Base-by-base conservation (phyloP, 2,329 filamentous ascomycete genomes). In the Aspergillus amoenus region DNA sequence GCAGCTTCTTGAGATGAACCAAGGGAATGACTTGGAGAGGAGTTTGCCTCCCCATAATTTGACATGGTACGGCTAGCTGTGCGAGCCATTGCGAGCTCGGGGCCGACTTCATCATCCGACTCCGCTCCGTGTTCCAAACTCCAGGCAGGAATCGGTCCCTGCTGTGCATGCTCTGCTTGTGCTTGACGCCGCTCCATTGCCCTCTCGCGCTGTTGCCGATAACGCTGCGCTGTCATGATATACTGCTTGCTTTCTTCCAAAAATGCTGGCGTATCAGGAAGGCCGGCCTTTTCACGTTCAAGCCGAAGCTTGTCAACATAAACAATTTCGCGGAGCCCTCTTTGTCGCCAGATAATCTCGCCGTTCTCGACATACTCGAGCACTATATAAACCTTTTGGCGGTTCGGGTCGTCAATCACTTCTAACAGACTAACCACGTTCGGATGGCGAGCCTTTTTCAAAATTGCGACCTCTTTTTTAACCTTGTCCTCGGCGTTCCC, bases 311-410 rank as follows among this genome's bases (percentile, higher is more conserved):
- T 90, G 72, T 99, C 94, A 67, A 92, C 88, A 32, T 87, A 81
- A 66, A 90, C 90, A 62, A 97, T 89, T 68, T 92, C 89, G 55
- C 88, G 89, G 6, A 92, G 81, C 5, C 91, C 93, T 76, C 93
- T 91, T 72, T 89, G 93, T 54, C 94, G 86, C 94, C 94, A 99
- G 47, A 91, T 84, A 56, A 99, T 91, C 76, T 99, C 94, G 51
- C 94, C 93, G 41, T 93, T 84, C 71, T 97, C 91, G 56, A 97
- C 93, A 74, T 93, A 93, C 74, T 99, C 94, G 43, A 99, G 83
- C 18, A 97, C 91, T 78, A 99, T 93, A 77, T 99, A 99, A 61
- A 99, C 96, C 78, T 99, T 99, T 78, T 95, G 94, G 57, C 92
- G 86, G 68, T 92, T 91, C 2, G 93, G 93, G 71, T 99, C 94